These are phyloP conservation scores for Serendipita sp. DNA, from an alignment of 768 basidiomycete genomes.

Conservation along the genomic window DNA sequence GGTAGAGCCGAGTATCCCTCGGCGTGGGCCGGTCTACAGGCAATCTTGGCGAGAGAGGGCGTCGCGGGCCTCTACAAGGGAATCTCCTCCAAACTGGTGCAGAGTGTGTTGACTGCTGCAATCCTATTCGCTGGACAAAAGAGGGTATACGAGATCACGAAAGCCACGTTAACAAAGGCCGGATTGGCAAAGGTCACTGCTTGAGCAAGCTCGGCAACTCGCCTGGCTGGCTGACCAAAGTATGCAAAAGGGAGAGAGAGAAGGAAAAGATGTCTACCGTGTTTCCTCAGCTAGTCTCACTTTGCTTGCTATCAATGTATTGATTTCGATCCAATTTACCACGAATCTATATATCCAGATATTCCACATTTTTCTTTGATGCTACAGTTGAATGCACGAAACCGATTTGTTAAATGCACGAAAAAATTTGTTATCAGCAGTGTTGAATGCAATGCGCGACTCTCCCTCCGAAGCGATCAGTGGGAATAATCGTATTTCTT, in stretches of 20 bases:
- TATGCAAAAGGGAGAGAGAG: too few species aligned
- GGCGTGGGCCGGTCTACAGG: conserved; percentile 56
- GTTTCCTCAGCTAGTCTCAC: too few species aligned
- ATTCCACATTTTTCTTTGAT: not conserved
- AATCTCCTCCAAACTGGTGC: conserved; percentile 71
- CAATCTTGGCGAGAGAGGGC: conserved; percentile 66
- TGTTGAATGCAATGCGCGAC: too few species aligned
- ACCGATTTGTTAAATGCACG: too few species aligned
- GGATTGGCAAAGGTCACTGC: not conserved
- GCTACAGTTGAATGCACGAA: not conserved
- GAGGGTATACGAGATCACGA: conserved; percentile 27
- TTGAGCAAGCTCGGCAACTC: too few species aligned
- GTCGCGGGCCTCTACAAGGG: conserved; percentile 77
- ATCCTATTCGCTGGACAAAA: conserved; percentile 85
- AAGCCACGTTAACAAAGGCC: conserved; percentile 13
- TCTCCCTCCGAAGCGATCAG: not conserved
- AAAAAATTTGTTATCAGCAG: too few species aligned
- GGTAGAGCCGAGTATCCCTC: conserved; percentile 64
- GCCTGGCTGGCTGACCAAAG: too few species aligned
- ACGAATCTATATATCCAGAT: not conserved
- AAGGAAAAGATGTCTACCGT: too few species aligned
- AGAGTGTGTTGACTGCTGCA: conserved; percentile 85
- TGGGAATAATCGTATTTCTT: conserved; percentile 35
- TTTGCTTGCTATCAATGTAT: too few species aligned
- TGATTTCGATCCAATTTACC: too few species aligned